phyloP scores from a whole-genome alignment of 148 eudicot genomes.

The Vaccinium macrocarpon region DNA sequence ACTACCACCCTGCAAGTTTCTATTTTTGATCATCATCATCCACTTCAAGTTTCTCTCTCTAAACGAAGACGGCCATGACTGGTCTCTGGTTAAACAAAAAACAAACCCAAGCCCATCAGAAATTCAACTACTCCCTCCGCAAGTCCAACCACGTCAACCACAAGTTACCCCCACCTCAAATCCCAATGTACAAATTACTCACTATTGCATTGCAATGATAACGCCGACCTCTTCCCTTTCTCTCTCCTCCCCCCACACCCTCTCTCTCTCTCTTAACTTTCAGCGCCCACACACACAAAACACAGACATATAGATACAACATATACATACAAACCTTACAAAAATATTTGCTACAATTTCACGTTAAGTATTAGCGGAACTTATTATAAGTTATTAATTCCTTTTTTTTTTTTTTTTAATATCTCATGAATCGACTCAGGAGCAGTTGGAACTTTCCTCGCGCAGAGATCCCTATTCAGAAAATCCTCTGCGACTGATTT shows the following conservation, averaged over 20 bases:
- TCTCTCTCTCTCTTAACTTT: conserved; percentile 19
- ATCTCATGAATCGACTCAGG: not conserved
- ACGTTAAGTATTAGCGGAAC: not conserved
- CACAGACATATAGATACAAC: not conserved
- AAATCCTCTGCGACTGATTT: not conserved
- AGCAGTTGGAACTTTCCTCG: conserved; percentile 23
- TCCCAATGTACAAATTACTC: not conserved
- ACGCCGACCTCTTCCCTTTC: conserved; percentile 9
- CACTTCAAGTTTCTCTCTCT: not conserved
- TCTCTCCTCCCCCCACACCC: conserved; percentile 1
- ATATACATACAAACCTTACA: not conserved
- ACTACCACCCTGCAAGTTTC: not conserved
- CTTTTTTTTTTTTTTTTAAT: no score
- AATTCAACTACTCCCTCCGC: not conserved
- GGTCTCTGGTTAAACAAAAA: not conserved
- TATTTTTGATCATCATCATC: not conserved
- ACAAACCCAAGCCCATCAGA: not conserved
- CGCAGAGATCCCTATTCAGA: conserved; percentile 12
- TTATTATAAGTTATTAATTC: not conserved
- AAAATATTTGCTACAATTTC: not conserved
- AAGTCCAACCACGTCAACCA: not conserved
- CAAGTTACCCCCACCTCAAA: not conserved
- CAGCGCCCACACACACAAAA: not conserved
- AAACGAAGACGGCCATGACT: not conserved
- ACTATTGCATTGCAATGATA: conserved; percentile 16